phyloP scores from a whole-genome alignment of 2,329 filamentous ascomycete species.

The Penicillium frequentans region DNA sequence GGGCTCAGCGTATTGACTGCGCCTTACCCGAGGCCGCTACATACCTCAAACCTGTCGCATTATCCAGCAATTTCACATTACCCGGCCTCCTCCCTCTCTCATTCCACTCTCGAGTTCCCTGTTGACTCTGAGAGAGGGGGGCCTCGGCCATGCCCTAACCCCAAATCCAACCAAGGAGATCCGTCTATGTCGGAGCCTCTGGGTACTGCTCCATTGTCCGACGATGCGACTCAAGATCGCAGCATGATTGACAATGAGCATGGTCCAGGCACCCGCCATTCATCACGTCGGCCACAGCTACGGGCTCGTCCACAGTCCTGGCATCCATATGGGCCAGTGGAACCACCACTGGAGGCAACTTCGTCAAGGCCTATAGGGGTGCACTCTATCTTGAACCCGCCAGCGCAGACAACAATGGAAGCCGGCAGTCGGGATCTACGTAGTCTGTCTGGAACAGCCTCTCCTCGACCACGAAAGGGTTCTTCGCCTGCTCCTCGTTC shows the following conservation, averaged over 20 bases:
- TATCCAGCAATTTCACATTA: conserved; percentile 24
- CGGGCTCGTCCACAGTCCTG: conserved; percentile 35
- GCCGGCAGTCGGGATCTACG: conserved; percentile 24
- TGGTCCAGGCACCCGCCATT: conserved; percentile 11
- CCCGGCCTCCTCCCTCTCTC: conserved; percentile 40
- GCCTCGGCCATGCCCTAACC: conserved; percentile 39
- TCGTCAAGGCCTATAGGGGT: conserved; percentile 39
- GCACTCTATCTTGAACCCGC: conserved; percentile 43
- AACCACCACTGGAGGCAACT: conserved; percentile 33
- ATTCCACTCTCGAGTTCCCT: conserved; percentile 32
- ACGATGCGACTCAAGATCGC: conserved; percentile 26
- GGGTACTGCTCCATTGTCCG: conserved; percentile 29
- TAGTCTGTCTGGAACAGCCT: conserved; percentile 21
- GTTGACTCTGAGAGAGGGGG: conserved; percentile 40
- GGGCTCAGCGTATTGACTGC: conserved; percentile 37
- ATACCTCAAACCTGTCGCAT: conserved; percentile 32
- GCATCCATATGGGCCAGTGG: conserved; percentile 37
- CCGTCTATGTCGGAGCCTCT: conserved; percentile 41
- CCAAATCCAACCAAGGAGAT: conserved; percentile 29
- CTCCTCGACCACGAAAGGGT: conserved; percentile 28
- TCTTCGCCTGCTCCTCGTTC: conserved; percentile 31
- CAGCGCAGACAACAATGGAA: conserved; percentile 26
- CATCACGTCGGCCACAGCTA: conserved; percentile 25
- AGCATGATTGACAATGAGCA: conserved; percentile 23
- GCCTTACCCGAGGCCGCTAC: conserved; percentile 33